These are phyloP conservation scores for Harringtonia aguacate DNA, from an alignment of 2,329 filamentous ascomycete genomes.

Conservation along the genomic window DNA sequence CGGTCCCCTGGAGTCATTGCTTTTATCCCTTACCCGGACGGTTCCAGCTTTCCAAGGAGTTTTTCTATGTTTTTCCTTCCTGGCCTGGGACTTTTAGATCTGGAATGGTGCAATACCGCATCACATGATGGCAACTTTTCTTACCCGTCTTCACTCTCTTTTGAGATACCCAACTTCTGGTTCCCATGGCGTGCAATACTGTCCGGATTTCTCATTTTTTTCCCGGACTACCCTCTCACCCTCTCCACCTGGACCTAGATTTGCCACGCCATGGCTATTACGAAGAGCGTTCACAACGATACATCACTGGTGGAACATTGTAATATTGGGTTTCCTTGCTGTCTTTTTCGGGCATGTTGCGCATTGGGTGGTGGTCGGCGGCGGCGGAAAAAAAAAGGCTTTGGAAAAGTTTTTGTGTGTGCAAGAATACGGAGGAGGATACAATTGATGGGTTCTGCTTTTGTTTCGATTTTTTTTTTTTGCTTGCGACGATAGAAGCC, in stretches of 20 bases:
- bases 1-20: not conserved
- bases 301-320: not conserved
- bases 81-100: constrained; percentile 6
- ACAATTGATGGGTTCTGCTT: no score
- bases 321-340: not conserved
- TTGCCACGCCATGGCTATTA: not conserved
- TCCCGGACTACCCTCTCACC: not conserved
- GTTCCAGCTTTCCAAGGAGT: not conserved
- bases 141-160: constrained; percentile 3
- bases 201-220: constrained; percentile 1
- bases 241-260: not conserved
- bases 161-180: constrained; percentile 9
- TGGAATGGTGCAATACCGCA: constrained; percentile 9
- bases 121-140: constrained; percentile 2
- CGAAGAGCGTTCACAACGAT: not conserved
- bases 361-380: constrained; percentile 2
- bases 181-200: constrained; percentile 5
- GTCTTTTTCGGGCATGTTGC: not conserved
- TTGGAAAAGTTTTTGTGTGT: no score
- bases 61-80: constrained; percentile 3
- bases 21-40: not conserved
- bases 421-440: no score
- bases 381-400: not conserved
- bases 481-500: no score
- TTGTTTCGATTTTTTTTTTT: no score